Evolutionary conservation across 2,329 filamentous ascomycete species (phyloP).

Genomic region (Nannizziopsis barbatae): DNA sequence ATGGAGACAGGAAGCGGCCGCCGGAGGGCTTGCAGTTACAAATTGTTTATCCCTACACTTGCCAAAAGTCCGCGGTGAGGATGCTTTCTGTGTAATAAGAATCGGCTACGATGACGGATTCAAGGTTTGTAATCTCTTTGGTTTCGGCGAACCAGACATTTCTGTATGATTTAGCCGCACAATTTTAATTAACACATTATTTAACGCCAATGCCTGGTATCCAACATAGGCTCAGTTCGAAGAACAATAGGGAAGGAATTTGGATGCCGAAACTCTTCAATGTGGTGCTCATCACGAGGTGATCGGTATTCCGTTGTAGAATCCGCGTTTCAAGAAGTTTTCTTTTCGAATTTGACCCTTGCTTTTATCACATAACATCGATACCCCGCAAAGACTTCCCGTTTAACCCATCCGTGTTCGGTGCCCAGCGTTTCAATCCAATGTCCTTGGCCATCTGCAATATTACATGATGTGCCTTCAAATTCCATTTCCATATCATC

Average conservation of each 20-base stretch:
- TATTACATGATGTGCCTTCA: conserved; percentile 7
- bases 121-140: conserved; percentile 3
- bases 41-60: conserved; percentile 10
- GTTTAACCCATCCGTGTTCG: not conserved
- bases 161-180: no score
- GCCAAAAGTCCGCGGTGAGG: not conserved
- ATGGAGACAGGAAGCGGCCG: conserved; percentile 10
- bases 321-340: not conserved
- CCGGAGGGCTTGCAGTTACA: conserved; percentile 8
- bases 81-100: conserved; percentile 7
- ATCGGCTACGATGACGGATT: conserved; percentile 8
- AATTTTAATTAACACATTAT: no score
- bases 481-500: conserved; percentile 7
- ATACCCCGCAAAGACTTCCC: conserved; percentile 9
- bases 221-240: no score
- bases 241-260: no score
- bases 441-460: conserved; percentile 5
- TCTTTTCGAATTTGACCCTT: conserved; percentile 2
- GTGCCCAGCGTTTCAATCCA: conserved; percentile 5
- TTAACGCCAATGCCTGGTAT: no score
- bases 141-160: no score
- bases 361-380: conserved; percentile 12
- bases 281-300: no score
- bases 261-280: no score
- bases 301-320: no score